These are phyloP conservation scores for Entophlyctis luteolus DNA, from an alignment of 192 early-diverging fungal genomes.

Conservation along the genomic window DNA sequence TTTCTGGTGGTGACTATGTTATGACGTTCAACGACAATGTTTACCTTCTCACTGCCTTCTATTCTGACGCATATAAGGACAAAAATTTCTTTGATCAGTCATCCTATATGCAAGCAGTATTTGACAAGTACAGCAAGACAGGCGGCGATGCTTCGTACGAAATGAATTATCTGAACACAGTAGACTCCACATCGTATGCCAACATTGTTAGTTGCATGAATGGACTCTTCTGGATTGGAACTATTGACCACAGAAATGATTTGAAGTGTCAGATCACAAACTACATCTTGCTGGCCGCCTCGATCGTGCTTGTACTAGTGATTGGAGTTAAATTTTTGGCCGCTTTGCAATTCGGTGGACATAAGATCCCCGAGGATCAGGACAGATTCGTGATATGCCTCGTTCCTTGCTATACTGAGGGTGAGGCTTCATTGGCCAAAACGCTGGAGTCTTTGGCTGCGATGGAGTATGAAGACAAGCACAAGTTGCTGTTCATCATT, in stretches of 20 bases:
- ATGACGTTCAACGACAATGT: constrained; percentile 41
- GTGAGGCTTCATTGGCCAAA: constrained; percentile 85
- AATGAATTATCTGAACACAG: constrained; percentile 22
- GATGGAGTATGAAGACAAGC: constrained; percentile 93
- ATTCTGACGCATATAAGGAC: constrained; percentile 7
- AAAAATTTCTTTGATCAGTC: constrained; percentile 20
- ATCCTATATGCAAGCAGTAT: constrained; percentile 23
- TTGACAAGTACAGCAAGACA: constrained; percentile 10
- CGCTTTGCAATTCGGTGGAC: constrained; percentile 50
- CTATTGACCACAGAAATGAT: constrained; percentile 77
- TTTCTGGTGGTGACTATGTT: background rate
- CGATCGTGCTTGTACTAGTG: constrained; percentile 71
- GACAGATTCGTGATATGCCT: constrained; percentile 95
- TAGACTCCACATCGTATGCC: constrained; percentile 10
- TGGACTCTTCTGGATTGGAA: constrained; percentile 77
- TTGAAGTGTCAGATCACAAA: constrained; percentile 78
- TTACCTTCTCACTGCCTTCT: constrained; percentile 40
- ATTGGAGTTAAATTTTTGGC: constrained; percentile 70
- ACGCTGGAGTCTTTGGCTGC: constrained; percentile 91
- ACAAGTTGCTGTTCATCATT: constrained; percentile 93
- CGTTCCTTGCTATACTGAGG: constrained; percentile 97
- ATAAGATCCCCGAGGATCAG: constrained; percentile 72
- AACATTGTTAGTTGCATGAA: constrained; percentile 64
- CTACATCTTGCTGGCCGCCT: constrained; percentile 76
- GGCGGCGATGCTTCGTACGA: constrained; percentile 21